A percentile compares a stretch with the other conserved stretches of the same genome.
Conservation (phyloP, 371 early-diverging fungal species). For the Gilbertella persicaria region DNA sequence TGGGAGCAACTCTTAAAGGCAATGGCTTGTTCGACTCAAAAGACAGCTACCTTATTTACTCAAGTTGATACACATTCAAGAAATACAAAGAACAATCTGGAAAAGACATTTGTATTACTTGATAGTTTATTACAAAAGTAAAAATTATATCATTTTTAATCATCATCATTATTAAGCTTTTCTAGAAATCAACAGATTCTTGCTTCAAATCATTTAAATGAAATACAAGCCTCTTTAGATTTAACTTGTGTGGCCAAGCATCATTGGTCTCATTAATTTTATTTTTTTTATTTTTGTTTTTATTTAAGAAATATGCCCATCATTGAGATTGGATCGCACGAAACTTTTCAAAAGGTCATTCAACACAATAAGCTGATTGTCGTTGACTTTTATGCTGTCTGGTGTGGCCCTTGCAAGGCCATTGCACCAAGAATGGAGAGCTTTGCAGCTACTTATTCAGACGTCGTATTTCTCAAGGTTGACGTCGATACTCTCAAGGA, state of each 20-base stretch:
- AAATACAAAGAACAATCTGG: conserved; percentile 22
- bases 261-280: not conserved
- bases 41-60: conserved; percentile 27
- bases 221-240: not conserved
- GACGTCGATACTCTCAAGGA: conserved; percentile 75
- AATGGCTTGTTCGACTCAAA: conserved; percentile 23
- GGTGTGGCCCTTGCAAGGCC: conserved; percentile 86
- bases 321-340: not conserved
- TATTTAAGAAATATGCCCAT: not conserved
- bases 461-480: conserved; percentile 77
- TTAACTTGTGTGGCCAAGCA: too few species aligned
- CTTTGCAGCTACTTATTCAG: conserved; percentile 52
- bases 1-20: conserved; percentile 31
- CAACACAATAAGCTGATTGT: conserved; percentile 34
- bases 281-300: not conserved
- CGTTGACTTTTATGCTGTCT: conserved; percentile 66
- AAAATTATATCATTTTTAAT: not conserved
- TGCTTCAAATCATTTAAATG: too few species aligned
- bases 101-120: conserved; percentile 15
- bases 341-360: not conserved
- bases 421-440: conserved; percentile 73
- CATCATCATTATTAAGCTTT: too few species aligned
- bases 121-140: conserved; percentile 20
- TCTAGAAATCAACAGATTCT: too few species aligned
- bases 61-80: conserved; percentile 30